Conservation (phyloP, 192 early-diverging fungal species). For the Umbelopsis vinacea region DNA sequence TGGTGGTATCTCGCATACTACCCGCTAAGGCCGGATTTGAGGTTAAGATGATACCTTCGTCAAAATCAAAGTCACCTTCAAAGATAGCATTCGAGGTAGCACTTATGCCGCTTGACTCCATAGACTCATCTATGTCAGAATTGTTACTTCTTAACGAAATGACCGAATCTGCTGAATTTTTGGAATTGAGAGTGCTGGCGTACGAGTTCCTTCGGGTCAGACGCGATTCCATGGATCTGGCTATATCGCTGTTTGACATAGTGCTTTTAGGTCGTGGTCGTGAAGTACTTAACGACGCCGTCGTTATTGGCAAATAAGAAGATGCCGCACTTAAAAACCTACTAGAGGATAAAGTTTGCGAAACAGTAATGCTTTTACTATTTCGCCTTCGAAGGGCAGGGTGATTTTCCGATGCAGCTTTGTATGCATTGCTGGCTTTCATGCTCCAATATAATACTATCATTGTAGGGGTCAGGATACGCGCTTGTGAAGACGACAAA, state of each 20-base stretch:
- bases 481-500: neutral
- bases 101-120: neutral
- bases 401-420: neutral
- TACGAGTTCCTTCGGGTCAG: neutral
- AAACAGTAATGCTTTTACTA: neutral
- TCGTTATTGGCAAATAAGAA: neutral
- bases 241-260: neutral
- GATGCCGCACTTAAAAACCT: neutral
- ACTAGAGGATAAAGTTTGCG: neutral
- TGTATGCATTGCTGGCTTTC: neutral
- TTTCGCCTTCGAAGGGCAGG: neutral
- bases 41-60: slow-evolving; percentile 7
- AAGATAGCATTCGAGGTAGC: neutral
- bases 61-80: neutral
- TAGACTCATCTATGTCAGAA: neutral
- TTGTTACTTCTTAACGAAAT: neutral
- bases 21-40: neutral
- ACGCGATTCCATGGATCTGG: neutral
- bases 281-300: neutral
- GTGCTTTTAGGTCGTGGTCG: slow-evolving; percentile 2
- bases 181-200: slow-evolving; percentile 3
- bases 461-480: neutral
- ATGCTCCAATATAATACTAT: slow-evolving; percentile 5
- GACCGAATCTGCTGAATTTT: neutral
- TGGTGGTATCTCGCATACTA: neutral